Evolutionary conservation across 164 flowering plant genomes (phyloP).

Genomic region (Vitis labrusca): DNA sequence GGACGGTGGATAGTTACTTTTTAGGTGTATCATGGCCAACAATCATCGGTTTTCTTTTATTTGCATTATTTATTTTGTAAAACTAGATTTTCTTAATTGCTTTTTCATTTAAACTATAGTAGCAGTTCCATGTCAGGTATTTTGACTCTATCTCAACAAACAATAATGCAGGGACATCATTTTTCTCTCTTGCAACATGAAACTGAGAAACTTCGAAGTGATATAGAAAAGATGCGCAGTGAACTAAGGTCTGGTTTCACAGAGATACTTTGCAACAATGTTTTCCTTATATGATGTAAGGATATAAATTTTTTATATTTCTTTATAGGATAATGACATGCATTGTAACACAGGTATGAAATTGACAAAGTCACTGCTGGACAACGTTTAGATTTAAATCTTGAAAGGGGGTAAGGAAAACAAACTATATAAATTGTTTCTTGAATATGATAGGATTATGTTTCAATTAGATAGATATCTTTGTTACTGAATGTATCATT

Average conservation of each 20-base stretch:
- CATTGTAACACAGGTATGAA: conserved; percentile 35
- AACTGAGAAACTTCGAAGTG: conserved; percentile 68
- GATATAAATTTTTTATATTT: not conserved
- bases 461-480: not conserved
- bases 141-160: not conserved
- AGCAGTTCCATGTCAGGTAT: too few relatives aligned
- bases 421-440: not conserved
- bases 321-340: not conserved
- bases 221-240: conserved; percentile 81
- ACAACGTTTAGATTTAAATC: conserved; percentile 66
- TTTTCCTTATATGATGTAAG: not conserved
- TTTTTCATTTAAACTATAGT: too few relatives aligned
- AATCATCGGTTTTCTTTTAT: too few relatives aligned
- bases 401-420: conserved; percentile 58
- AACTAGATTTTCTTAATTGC: too few relatives aligned
- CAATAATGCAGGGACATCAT: conserved; percentile 63
- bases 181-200: conserved; percentile 70
- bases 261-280: not conserved
- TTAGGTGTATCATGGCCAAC: too few relatives aligned
- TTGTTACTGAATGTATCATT: not conserved
- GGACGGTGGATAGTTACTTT: too few relatives aligned
- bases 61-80: too few relatives aligned
- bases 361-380: conserved; percentile 72
- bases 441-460: not conserved
- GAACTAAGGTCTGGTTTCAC: conserved; percentile 57